Conservation (phyloP, 2,329 filamentous ascomycete genomes). For the Dichotomopilus funicola region DNA sequence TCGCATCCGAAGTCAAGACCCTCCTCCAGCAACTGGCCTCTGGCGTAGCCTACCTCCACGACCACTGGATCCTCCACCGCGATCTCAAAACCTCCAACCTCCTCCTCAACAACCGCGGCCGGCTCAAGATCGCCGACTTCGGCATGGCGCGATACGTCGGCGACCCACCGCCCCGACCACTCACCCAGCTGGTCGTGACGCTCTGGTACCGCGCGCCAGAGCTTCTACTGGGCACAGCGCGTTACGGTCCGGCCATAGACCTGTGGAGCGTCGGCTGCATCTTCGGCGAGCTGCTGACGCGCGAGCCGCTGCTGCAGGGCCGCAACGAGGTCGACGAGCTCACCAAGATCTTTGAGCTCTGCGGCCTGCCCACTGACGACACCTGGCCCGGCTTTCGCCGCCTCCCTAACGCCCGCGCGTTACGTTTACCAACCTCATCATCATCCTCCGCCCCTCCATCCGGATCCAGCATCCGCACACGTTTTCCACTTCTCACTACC, state of each 20-base stretch:
- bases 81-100: constrained; percentile 93
- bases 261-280: constrained; percentile 97
- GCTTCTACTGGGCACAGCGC: constrained; percentile 71
- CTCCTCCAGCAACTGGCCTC: constrained; percentile 75
- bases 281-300: constrained; percentile 81
- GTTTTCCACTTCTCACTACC: constrained; percentile 74
- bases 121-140: constrained; percentile 94
- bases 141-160: constrained; percentile 92
- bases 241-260: constrained; percentile 73
- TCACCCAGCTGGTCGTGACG: constrained; percentile 91
- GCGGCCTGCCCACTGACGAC: constrained; percentile 76
- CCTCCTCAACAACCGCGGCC: constrained; percentile 88
- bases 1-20: constrained; percentile 87
- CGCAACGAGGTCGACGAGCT: constrained; percentile 91
- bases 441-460: not conserved
- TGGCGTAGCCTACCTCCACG: constrained; percentile 79
- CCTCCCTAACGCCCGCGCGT: constrained; percentile 75
- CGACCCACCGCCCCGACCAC: constrained; percentile 64
- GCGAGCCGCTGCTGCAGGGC: constrained; percentile 77
- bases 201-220: constrained; percentile 95
- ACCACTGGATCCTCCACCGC: constrained; percentile 84
- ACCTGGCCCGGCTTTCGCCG: constrained; percentile 82
- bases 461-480: constrained; percentile 59
- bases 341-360: constrained; percentile 79
- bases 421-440: constrained; percentile 54